A percentile compares a stretch with the other conserved stretches of the same genome.
Evolutionary conservation across 257 asterid species (phyloP).

Genomic region (Lavandula angustifolia): DNA sequence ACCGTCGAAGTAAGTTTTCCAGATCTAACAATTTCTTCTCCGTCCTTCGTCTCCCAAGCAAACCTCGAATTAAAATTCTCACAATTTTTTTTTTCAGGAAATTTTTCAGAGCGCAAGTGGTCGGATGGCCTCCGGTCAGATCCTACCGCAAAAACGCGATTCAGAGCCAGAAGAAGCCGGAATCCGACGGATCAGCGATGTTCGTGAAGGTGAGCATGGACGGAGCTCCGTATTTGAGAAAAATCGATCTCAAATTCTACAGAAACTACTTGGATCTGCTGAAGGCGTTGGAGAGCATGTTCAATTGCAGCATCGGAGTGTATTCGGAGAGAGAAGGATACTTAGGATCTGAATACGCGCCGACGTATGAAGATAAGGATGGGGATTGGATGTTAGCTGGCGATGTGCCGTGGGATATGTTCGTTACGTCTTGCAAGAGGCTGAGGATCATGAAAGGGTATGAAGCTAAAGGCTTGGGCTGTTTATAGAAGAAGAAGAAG

Average conservation of each 20-base stretch:
- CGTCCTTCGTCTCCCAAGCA: no score
- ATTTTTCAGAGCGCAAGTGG: slow-evolving; percentile 56
- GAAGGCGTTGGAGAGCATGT: slow-evolving; percentile 70
- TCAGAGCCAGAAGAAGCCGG: slow-evolving; percentile 47
- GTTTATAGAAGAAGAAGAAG: background rate
- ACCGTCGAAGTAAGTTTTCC: slow-evolving; percentile 58
- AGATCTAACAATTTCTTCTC: no score
- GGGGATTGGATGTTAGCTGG: slow-evolving; percentile 99
- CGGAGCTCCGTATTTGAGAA: slow-evolving; percentile 91
- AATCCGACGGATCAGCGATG: slow-evolving; percentile 58
- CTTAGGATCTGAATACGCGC: slow-evolving; percentile 68
- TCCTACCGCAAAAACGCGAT: slow-evolving; percentile 66
- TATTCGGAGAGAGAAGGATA: slow-evolving; percentile 81
- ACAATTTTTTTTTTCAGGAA: no score
- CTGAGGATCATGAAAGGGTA: slow-evolving; percentile 77
- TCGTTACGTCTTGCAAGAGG: slow-evolving; percentile 70
- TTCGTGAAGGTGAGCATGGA: slow-evolving; percentile 96
- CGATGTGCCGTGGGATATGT: slow-evolving; percentile 98
- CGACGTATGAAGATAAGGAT: slow-evolving; percentile 90
- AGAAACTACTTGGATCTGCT: slow-evolving; percentile 67
- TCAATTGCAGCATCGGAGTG: slow-evolving; percentile 75
- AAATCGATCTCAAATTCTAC: slow-evolving; percentile 70
- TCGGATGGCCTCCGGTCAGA: slow-evolving; percentile 98
- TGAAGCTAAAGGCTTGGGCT: slow-evolving; percentile 73
- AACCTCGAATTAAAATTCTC: no score